These are phyloP conservation scores for Aspergillus sp. DNA, from an alignment of 2,329 filamentous ascomycete genomes.

Conservation along the genomic window DNA sequence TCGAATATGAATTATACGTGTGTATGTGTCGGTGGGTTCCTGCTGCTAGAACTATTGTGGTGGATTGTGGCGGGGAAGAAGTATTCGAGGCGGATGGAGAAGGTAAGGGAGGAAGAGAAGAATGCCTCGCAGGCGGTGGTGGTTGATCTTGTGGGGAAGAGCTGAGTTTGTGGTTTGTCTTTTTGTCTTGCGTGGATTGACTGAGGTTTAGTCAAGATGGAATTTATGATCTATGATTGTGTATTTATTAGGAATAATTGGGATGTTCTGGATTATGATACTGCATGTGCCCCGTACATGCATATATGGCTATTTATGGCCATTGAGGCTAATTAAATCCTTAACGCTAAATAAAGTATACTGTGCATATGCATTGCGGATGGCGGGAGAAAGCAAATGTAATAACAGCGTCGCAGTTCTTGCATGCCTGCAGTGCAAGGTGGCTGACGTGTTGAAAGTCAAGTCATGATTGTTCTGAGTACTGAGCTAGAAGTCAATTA, in stretches of 20 bases:
- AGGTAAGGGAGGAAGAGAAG: conserved; percentile 61
- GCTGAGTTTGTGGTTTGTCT: not conserved
- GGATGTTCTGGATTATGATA: not conserved
- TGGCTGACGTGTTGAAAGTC: not conserved
- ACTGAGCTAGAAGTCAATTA: not conserved
- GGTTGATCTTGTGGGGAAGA: conserved; percentile 14
- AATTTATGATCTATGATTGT: no score
- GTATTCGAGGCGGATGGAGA: conserved; percentile 44
- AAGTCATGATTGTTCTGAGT: not conserved
- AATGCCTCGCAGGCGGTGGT: conserved; percentile 17
- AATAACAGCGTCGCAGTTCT: no score
- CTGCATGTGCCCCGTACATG: not conserved
- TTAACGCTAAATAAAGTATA: not conserved
- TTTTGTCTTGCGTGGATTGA: not conserved
- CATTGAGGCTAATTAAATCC: not conserved
- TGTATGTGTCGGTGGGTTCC: conserved; percentile 47
- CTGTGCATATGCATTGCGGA: not conserved
- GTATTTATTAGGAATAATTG: not conserved
- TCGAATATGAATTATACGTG: conserved; percentile 55
- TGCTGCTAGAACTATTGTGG: conserved; percentile 44
- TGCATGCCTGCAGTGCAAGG: not conserved
- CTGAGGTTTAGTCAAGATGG: no score
- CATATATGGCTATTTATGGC: not conserved
- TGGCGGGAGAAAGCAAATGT: no score
- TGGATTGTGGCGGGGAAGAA: conserved; percentile 47